phyloP scores from a whole-genome alignment of 2,329 filamentous ascomycete species.

The Coniochaeta prunicola region DNA sequence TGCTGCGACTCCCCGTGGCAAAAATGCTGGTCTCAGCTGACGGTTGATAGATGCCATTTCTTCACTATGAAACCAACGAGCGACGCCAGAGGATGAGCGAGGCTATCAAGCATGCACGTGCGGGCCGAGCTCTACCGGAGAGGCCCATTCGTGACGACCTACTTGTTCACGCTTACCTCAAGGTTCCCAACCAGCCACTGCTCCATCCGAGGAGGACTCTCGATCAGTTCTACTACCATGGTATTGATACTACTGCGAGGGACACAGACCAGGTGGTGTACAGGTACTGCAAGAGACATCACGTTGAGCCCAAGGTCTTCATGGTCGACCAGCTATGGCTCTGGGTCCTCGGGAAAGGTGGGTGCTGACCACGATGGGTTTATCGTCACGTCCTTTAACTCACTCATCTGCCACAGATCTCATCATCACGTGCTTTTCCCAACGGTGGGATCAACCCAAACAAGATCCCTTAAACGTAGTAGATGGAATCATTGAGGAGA shows the following conservation, averaged over 20 bases:
- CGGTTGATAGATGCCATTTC: slow-evolving; percentile 51
- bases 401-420: slow-evolving; percentile 31
- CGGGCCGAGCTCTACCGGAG: slow-evolving; percentile 20
- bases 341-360: slow-evolving; percentile 45
- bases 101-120: slow-evolving; percentile 30
- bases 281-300: slow-evolving; percentile 37
- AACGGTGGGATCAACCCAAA: slow-evolving; percentile 51
- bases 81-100: slow-evolving; percentile 48
- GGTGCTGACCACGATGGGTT: not conserved
- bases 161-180: slow-evolving; percentile 39
- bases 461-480: slow-evolving; percentile 57
- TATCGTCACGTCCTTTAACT: not conserved
- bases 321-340: slow-evolving; percentile 67
- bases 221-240: slow-evolving; percentile 61
- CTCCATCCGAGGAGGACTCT: slow-evolving; percentile 55
- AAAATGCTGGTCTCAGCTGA: not conserved
- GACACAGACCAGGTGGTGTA: slow-evolving; percentile 60
- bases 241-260: slow-evolving; percentile 51
- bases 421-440: slow-evolving; percentile 52
- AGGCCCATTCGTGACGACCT: slow-evolving; percentile 31
- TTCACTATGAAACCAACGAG: slow-evolving; percentile 56
- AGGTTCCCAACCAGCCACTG: slow-evolving; percentile 28
- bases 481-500: slow-evolving; percentile 56
- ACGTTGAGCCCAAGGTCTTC: slow-evolving; percentile 49
- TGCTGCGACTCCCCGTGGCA: not conserved